These are phyloP conservation scores for Epichloe sylvatica DNA, from an alignment of 2,329 filamentous ascomycete genomes.

Conservation along the genomic window DNA sequence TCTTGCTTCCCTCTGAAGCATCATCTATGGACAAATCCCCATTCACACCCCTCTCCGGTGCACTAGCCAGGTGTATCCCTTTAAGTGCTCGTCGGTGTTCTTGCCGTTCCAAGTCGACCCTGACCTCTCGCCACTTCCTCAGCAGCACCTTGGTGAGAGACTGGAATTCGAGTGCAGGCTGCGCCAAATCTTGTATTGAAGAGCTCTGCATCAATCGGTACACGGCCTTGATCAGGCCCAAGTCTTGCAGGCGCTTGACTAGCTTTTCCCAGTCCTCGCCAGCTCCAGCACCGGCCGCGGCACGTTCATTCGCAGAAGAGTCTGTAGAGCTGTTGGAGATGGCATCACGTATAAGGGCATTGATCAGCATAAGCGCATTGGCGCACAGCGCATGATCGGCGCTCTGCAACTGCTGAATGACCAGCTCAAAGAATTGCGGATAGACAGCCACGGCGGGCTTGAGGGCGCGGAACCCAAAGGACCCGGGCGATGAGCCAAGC, in stretches of 20 bases:
- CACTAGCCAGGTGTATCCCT: constrained; percentile 70
- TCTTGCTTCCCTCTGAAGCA: constrained; percentile 26
- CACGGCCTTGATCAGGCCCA: constrained; percentile 84
- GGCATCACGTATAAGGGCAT: constrained; percentile 84
- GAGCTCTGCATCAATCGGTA: constrained; percentile 91
- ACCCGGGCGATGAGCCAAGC: constrained; percentile 32
- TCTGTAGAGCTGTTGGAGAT: constrained; percentile 57
- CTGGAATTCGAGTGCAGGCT: constrained; percentile 87
- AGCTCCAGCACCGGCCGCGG: constrained; percentile 9
- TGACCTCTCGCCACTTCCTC: constrained; percentile 74
- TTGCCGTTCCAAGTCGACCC: constrained; percentile 69
- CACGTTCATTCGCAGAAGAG: constrained; percentile 13
- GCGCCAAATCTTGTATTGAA: constrained; percentile 75
- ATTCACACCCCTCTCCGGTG: constrained; percentile 39
- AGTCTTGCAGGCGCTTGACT: constrained; percentile 82
- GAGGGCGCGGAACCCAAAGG: constrained; percentile 78
- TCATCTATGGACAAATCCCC: constrained; percentile 27
- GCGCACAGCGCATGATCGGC: constrained; percentile 92
- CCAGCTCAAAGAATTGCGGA: constrained; percentile 86
- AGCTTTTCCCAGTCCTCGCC: constrained; percentile 83
- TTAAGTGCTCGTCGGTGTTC: constrained; percentile 84
- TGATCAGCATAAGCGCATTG: constrained; percentile 89
- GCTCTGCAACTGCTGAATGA: constrained; percentile 81
- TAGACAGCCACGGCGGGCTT: constrained; percentile 85
- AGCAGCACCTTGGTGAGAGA: constrained; percentile 76